Conservation (phyloP, 495 filamentous ascomycete genomes). For the Hypoxylon fragiforme region DNA sequence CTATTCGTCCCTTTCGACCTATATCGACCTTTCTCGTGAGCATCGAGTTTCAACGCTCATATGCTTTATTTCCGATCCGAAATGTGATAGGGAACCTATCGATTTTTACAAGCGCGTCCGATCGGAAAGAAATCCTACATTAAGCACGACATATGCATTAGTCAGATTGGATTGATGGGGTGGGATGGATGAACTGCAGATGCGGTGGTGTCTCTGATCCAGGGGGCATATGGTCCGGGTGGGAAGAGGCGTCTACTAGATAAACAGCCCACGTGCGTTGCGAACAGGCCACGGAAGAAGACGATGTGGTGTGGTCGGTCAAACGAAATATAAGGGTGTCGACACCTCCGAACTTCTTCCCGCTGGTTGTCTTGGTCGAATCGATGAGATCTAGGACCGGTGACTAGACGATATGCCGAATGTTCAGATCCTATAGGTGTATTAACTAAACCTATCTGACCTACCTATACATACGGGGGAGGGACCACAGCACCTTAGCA, state of each 20-base stretch:
- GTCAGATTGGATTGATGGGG: constrained; percentile 10
- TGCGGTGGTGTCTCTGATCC: constrained; percentile 14
- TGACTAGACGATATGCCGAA: not conserved
- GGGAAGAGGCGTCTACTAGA: constrained; percentile 2
- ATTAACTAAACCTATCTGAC: not conserved
- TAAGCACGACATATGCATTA: not conserved
- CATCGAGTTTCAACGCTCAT: too few relatives aligned
- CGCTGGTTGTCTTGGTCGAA: too few relatives aligned
- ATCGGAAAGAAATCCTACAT: not conserved
- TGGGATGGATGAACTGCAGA: too few relatives aligned
- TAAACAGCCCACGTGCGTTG: constrained; percentile 16
- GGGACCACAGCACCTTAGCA: not conserved
- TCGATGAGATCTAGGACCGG: too few relatives aligned
- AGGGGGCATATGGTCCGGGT: not conserved
- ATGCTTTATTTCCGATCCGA: not conserved
- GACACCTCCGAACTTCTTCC: too few relatives aligned
- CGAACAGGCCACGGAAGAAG: constrained; percentile 1
- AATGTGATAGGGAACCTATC: not conserved
- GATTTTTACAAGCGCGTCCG: not conserved
- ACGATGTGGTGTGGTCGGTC: constrained; percentile 3
- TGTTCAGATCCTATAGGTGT: not conserved
- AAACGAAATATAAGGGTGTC: constrained; percentile 2
- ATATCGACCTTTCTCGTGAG: too few relatives aligned
- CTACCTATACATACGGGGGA: too few relatives aligned
- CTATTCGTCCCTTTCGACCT: too few relatives aligned